phyloP scores from a whole-genome alignment of 2,329 filamentous ascomycete genomes.

The Trichoderma guizhouense region DNA sequence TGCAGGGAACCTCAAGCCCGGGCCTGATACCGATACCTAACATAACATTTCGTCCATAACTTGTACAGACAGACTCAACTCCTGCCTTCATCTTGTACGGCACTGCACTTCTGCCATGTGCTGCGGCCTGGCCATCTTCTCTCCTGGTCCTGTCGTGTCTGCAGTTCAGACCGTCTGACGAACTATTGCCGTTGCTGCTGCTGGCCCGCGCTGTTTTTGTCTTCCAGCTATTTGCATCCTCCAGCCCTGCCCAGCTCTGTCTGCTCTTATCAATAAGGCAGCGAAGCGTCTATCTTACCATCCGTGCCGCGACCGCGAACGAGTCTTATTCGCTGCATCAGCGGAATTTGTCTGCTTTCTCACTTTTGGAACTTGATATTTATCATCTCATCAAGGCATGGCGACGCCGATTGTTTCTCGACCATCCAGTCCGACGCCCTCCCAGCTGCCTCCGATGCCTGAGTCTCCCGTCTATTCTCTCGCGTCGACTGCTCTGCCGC shows the following conservation, averaged over 20 bases:
- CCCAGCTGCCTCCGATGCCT: slow-evolving; percentile 59
- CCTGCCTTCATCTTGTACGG: not conserved
- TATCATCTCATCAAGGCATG: not conserved
- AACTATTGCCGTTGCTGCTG: not conserved
- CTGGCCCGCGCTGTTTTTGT: not conserved
- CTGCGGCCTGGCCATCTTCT: not conserved
- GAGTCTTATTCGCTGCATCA: not conserved
- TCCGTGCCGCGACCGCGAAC: not conserved
- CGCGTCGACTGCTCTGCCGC: slow-evolving; percentile 59
- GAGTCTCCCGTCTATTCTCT: slow-evolving; percentile 62
- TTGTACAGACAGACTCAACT: not conserved
- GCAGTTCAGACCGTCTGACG: not conserved
- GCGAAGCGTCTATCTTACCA: not conserved
- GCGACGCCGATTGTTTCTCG: slow-evolving; percentile 27
- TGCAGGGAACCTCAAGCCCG: not conserved
- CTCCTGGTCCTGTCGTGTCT: not conserved
- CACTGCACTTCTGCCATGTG: slow-evolving; percentile 9
- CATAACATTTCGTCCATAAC: not conserved
- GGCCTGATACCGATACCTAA: not conserved
- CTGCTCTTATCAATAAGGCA: slow-evolving; percentile 7
- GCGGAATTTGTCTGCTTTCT: not conserved
- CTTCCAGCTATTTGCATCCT: not conserved
- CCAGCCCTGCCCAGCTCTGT: not conserved
- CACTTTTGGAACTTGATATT: not conserved
- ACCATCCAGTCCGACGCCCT: slow-evolving; percentile 49